Conservation (phyloP, 2,329 filamentous ascomycete genomes). For the Didymellaceae sp. region DNA sequence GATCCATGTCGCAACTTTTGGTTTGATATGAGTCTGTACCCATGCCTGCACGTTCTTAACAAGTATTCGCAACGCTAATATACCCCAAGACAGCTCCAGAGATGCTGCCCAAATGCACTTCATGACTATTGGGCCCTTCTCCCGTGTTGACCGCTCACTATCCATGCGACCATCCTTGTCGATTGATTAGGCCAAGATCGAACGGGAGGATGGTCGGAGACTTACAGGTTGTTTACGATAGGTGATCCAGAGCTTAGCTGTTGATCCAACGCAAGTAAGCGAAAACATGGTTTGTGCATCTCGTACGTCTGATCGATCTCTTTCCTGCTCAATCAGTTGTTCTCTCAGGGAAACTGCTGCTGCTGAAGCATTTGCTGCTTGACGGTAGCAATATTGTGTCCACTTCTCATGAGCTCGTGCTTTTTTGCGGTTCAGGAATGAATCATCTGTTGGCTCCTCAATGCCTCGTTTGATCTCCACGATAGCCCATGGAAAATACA, state of each 20-base stretch:
- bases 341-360: not conserved
- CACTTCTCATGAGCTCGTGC: not conserved
- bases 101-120: not conserved
- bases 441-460: not conserved
- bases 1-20: not conserved
- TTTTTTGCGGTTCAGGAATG: not conserved
- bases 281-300: not conserved
- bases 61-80: not conserved
- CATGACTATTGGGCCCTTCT: not conserved
- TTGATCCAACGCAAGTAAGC: not conserved
- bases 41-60: not conserved
- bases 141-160: no score
- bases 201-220: not conserved
- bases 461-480: not conserved
- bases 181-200: not conserved
- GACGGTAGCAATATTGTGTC: not conserved
- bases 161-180: not conserved
- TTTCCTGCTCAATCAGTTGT: not conserved
- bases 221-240: not conserved
- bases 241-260: not conserved
- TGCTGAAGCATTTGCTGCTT: not conserved
- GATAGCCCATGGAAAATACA: not conserved
- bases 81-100: not conserved
- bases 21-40: not conserved
- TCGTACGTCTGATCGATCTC: not conserved